A percentile compares a stretch with the other conserved stretches of the same genome.
phyloP scores from a whole-genome alignment of 306 rosid genomes.

The Quercus engelmannii region DNA sequence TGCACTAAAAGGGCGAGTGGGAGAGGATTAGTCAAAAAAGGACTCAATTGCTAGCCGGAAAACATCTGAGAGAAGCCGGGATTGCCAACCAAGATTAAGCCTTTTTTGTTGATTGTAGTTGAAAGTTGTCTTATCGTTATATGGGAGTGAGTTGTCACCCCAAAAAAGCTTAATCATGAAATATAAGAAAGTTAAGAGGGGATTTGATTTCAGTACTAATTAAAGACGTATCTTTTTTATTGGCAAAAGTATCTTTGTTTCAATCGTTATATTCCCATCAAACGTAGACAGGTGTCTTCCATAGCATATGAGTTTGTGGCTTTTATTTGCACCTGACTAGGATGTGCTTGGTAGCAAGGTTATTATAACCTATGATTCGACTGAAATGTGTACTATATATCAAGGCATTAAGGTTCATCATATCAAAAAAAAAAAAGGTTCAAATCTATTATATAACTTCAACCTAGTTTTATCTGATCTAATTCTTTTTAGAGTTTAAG shows the following conservation, averaged over 20 bases:
- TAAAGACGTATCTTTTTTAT: slow-evolving; percentile 30
- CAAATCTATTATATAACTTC: no score
- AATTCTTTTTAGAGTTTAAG: no score
- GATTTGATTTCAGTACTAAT: slow-evolving; percentile 33
- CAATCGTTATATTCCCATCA: slow-evolving; percentile 33
- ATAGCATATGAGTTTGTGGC: background rate
- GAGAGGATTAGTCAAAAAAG: slow-evolving; percentile 27
- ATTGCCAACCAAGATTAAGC: slow-evolving; percentile 31
- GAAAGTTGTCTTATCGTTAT: slow-evolving; percentile 37
- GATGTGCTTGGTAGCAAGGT: background rate
- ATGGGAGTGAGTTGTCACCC: slow-evolving; percentile 56
- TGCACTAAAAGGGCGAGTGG: slow-evolving; percentile 8
- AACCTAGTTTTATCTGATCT: no score
- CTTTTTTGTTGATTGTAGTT: slow-evolving; percentile 30
- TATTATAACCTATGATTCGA: no score
- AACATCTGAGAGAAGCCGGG: slow-evolving; percentile 31
- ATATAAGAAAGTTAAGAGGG: slow-evolving; percentile 26
- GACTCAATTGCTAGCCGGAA: slow-evolving; percentile 33
- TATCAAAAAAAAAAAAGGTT: no score
- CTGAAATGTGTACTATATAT: no score
- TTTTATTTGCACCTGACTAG: background rate
- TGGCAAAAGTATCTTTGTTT: slow-evolving; percentile 38
- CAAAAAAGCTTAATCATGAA: slow-evolving; percentile 39
- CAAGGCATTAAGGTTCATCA: no score
- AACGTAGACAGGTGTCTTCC: slow-evolving; percentile 1